These are phyloP conservation scores for Quercus mongolica DNA, from an alignment of 306 rosid genomes.

Conservation along the genomic window DNA sequence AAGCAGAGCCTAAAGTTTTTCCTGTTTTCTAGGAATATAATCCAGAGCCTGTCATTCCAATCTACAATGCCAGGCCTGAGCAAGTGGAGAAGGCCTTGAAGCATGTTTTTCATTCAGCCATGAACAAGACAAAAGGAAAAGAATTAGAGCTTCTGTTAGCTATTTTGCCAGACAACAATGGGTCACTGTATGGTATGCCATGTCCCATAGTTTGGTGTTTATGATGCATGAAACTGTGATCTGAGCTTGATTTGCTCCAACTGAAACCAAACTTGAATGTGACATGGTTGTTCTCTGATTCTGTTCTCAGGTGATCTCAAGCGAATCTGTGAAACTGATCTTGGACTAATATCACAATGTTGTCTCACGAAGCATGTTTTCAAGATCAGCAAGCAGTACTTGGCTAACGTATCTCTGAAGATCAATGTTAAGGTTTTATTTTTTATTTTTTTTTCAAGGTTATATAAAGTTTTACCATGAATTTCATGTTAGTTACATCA, in stretches of 20 bases:
- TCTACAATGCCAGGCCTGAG: slow-evolving; percentile 85
- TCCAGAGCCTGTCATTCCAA: slow-evolving; percentile 81
- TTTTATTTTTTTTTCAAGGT: neutral
- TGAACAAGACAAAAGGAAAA: slow-evolving; percentile 81
- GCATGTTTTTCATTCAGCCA: slow-evolving; percentile 77
- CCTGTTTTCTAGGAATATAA: slow-evolving; percentile 55
- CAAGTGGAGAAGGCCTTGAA: slow-evolving; percentile 87
- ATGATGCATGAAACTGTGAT: neutral
- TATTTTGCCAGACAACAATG: slow-evolving; percentile 88
- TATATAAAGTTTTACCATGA: neutral
- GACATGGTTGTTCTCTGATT: neutral
- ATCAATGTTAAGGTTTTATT: slow-evolving; percentile 84
- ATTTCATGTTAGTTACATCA: neutral
- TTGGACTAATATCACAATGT: slow-evolving; percentile 85
- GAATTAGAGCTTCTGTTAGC: slow-evolving; percentile 82
- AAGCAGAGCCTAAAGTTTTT: slow-evolving; percentile 1
- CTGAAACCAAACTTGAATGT: neutral
- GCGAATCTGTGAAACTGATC: slow-evolving; percentile 91
- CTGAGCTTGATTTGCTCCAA: neutral
- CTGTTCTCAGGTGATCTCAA: slow-evolving; percentile 78
- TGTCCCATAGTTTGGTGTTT: neutral
- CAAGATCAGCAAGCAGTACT: slow-evolving; percentile 81
- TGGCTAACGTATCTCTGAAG: slow-evolving; percentile 90
- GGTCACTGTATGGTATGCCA: slow-evolving; percentile 74
- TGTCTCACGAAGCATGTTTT: slow-evolving; percentile 92